Evolutionary conservation across 257 asterid species (phyloP).

Genomic region (Solanum medicagineum): DNA sequence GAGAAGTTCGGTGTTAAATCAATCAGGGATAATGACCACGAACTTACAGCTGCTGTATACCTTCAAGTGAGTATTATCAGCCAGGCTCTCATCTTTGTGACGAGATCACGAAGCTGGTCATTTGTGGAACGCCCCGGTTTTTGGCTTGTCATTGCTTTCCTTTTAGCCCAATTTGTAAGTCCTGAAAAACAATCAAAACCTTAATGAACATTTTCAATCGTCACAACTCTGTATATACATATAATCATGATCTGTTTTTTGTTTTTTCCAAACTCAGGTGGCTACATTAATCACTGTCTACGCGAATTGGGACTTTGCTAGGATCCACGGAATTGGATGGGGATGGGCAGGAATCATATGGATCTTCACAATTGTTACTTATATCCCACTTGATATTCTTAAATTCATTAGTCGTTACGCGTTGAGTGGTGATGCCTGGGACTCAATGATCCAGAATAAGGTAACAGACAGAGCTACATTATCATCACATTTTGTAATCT

Average conservation of each 20-base stretch:
- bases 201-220: neutral
- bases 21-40: slow-evolving; percentile 4
- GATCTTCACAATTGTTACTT: slow-evolving; percentile 56
- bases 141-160: slow-evolving; percentile 43
- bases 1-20: slow-evolving; percentile 25
- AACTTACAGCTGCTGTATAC: slow-evolving; percentile 68
- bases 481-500: neutral
- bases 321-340: slow-evolving; percentile 65
- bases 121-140: slow-evolving; percentile 62
- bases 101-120: slow-evolving; percentile 74
- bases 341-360: slow-evolving; percentile 73
- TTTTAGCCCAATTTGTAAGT: slow-evolving; percentile 60
- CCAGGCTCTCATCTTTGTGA: slow-evolving; percentile 77
- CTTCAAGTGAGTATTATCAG: slow-evolving; percentile 81
- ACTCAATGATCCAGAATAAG: slow-evolving; percentile 32
- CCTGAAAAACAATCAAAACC: neutral
- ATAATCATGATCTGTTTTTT: neutral
- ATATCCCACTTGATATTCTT: slow-evolving; percentile 60
- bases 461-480: slow-evolving; percentile 1
- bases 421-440: slow-evolving; percentile 44
- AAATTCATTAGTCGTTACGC: slow-evolving; percentile 43
- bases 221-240: neutral
- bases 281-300: slow-evolving; percentile 65
- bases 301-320: slow-evolving; percentile 57
- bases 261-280: slow-evolving; percentile 11